phyloP scores from a whole-genome alignment of 805 yeast species.

The Spathaspora boniae region DNA sequence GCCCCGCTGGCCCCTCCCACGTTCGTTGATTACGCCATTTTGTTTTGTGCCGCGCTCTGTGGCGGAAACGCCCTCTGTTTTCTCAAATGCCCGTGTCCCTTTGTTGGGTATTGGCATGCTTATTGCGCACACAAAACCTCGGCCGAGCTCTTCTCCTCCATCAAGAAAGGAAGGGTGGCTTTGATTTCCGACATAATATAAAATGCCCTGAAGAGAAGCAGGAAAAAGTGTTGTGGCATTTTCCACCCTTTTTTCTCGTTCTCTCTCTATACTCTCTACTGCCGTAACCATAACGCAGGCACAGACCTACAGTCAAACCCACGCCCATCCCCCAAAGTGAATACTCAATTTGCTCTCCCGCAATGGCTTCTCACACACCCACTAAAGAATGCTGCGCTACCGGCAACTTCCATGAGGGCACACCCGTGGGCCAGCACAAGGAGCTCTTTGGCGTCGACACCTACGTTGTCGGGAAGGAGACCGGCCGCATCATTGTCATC shows the following conservation, averaged over 20 bases:
- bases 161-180: too few species aligned
- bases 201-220: background rate
- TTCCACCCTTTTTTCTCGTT: background rate
- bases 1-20: too few species aligned
- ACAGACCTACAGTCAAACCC: too few species aligned
- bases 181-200: too few species aligned
- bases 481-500: conserved; percentile 54
- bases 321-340: background rate
- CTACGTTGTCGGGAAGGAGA: conserved; percentile 26
- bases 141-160: too few species aligned
- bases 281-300: too few species aligned
- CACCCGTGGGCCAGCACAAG: conserved; percentile 41
- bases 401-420: conserved; percentile 47
- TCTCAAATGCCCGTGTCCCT: too few species aligned
- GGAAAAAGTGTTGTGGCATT: background rate
- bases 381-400: conserved; percentile 45
- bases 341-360: background rate
- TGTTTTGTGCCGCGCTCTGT: too few species aligned
- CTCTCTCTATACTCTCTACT: background rate
- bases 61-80: too few species aligned
- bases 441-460: conserved; percentile 41
- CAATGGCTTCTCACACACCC: conserved; percentile 51
- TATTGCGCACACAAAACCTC: too few species aligned
- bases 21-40: too few species aligned
- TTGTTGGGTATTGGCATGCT: too few species aligned